Conservation (phyloP, 495 filamentous ascomycete species). For the Aspergillus mulundensis region DNA sequence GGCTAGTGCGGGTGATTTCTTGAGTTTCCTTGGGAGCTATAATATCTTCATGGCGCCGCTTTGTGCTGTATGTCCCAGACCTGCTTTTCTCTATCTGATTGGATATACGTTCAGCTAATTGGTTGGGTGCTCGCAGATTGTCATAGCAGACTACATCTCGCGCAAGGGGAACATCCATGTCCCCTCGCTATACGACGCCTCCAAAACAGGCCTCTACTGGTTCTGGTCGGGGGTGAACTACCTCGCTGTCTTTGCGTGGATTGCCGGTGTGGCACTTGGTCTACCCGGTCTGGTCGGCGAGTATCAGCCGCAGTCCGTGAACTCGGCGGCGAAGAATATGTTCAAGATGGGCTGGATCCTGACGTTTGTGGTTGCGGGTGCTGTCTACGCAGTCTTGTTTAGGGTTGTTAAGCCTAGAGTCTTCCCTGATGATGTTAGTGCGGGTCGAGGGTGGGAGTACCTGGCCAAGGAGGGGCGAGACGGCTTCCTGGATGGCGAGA, state of each 20-base stretch:
- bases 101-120: no score
- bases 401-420: neutral
- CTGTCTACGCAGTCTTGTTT: neutral
- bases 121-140: neutral
- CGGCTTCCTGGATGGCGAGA: constrained; percentile 10
- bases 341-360: constrained; percentile 10
- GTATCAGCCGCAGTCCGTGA: constrained; percentile 3
- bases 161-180: constrained; percentile 14
- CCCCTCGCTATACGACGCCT: neutral
- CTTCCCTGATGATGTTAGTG: no score
- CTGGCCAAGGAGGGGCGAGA: constrained; percentile 5
- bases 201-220: constrained; percentile 2
- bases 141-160: constrained; percentile 5
- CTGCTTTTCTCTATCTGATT: no score
- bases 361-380: constrained; percentile 4
- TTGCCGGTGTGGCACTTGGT: constrained; percentile 1
- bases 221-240: constrained; percentile 10
- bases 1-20: constrained; percentile 3
- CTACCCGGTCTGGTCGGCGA: constrained; percentile 7
- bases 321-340: constrained; percentile 10
- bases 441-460: constrained; percentile 7
- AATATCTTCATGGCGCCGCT: constrained; percentile 15
- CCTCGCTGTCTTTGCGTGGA: constrained; percentile 4
- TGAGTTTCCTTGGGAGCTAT: constrained; percentile 10
- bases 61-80: constrained; percentile 10